phyloP scores from a whole-genome alignment of 306 rosid genomes.

The Oemleria cerasiformis region DNA sequence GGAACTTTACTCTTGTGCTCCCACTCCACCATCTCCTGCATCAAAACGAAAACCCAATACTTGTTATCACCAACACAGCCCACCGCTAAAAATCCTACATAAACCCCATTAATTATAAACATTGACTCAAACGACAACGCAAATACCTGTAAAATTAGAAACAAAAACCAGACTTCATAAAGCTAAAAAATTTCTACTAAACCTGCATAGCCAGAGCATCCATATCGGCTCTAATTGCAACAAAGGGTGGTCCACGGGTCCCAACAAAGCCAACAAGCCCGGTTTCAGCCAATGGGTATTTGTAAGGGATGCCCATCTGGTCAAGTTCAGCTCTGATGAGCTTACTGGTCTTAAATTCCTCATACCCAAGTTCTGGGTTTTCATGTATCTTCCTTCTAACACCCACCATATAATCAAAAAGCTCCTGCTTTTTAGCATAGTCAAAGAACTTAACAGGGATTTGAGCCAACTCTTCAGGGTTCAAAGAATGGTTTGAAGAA shows the following conservation, averaged over 20 bases:
- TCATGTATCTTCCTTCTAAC: conserved; percentile 76
- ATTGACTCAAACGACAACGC: not conserved
- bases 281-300: conserved; percentile 64
- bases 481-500: conserved; percentile 32
- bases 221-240: conserved; percentile 90
- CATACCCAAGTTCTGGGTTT: conserved; percentile 72
- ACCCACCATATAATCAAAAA: conserved; percentile 63
- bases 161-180: not conserved
- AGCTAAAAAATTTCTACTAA: not conserved
- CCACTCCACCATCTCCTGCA: conserved; percentile 81
- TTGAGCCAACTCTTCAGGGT: conserved; percentile 28
- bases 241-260: conserved; percentile 63
- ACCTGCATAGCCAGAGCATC: conserved; percentile 89
- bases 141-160: too few relatives aligned
- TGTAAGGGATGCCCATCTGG: conserved; percentile 48
- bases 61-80: not conserved
- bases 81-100: not conserved
- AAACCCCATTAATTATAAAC: too few relatives aligned
- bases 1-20: conserved; percentile 82
- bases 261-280: conserved; percentile 78
- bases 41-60: not conserved
- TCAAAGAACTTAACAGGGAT: conserved; percentile 43
- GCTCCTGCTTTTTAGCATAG: conserved; percentile 38
- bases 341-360: conserved; percentile 81
- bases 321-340: conserved; percentile 65